Evolutionary conservation across 352 stramenopile species (phyloP).

Genomic region (Pythium volutum): DNA sequence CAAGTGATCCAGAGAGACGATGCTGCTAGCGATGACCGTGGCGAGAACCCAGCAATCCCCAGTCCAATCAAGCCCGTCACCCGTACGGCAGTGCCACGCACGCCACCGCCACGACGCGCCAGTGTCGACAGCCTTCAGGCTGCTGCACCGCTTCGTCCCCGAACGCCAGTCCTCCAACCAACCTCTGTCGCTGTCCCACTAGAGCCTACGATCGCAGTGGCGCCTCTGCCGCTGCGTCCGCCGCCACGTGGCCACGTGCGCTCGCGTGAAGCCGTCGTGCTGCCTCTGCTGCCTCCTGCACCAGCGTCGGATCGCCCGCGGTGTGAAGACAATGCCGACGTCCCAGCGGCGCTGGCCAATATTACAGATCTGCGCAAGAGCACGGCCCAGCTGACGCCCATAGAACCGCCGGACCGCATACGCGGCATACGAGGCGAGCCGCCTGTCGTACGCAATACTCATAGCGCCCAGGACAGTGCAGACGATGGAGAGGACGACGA

Average conservation of each 20-base stretch:
- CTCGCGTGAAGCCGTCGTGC: slow-evolving; percentile 14
- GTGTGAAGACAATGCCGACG: background rate
- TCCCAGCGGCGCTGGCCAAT: slow-evolving; percentile 6
- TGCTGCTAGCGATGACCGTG: background rate
- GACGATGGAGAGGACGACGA: background rate
- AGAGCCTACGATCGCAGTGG: background rate
- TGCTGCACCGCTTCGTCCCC: background rate
- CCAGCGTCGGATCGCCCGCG: background rate
- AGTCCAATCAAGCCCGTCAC: background rate
- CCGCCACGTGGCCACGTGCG: background rate
- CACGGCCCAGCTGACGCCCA: slow-evolving; percentile 13
- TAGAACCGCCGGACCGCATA: background rate
- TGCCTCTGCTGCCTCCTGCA: background rate
- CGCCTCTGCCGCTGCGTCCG: background rate
- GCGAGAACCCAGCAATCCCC: slow-evolving; percentile 7
- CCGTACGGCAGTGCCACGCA: background rate
- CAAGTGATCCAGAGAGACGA: background rate
- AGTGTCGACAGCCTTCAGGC: background rate
- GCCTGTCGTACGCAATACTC: background rate
- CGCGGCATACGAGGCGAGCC: background rate
- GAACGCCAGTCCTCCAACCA: slow-evolving; percentile 1
- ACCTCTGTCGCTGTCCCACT: background rate
- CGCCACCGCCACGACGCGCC: background rate
- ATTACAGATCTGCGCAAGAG: slow-evolving; percentile 20
- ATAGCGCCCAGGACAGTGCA: no score